phyloP scores from a whole-genome alignment of 768 basidiomycete species.

The Roridomyces roridus region DNA sequence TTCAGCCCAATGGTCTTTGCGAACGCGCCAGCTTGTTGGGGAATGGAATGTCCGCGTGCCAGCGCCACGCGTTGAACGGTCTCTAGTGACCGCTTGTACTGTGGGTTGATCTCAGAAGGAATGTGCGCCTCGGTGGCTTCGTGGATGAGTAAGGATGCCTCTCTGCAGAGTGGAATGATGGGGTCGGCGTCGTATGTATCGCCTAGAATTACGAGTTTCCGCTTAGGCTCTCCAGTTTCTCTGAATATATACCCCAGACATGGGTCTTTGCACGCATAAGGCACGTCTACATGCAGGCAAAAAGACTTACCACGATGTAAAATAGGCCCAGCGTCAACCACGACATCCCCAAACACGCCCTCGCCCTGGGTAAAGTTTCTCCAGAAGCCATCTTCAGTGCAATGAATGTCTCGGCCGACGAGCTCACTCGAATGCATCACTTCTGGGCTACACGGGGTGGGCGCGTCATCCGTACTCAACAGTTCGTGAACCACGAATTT shows the following conservation, averaged over 20 bases:
- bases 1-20: conserved; percentile 65
- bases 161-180: conserved; percentile 60
- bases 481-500: conserved; percentile 84
- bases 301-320: conserved; percentile 67
- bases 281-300: background rate
- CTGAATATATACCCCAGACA: conserved; percentile 82
- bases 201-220: conserved; percentile 79
- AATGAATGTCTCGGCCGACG: conserved; percentile 63
- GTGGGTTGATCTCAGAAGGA: conserved; percentile 57
- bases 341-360: conserved; percentile 48
- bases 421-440: conserved; percentile 69
- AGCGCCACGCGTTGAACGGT: conserved; percentile 56
- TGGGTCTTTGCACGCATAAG: too few relatives aligned
- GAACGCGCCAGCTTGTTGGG: conserved; percentile 79
- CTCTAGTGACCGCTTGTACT: conserved; percentile 47
- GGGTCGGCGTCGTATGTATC: conserved; percentile 73
- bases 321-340: conserved; percentile 80
- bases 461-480: conserved; percentile 57
- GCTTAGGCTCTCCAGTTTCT: conserved; percentile 53
- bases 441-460: conserved; percentile 56
- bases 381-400: conserved; percentile 70
- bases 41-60: conserved; percentile 80
- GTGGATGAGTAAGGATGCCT: conserved; percentile 77
- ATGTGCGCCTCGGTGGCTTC: conserved; percentile 84
- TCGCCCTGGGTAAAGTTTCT: conserved; percentile 48